Base-by-base conservation (phyloP, 2,329 filamentous ascomycete species). In the Stemphylium lycopersici region DNA sequence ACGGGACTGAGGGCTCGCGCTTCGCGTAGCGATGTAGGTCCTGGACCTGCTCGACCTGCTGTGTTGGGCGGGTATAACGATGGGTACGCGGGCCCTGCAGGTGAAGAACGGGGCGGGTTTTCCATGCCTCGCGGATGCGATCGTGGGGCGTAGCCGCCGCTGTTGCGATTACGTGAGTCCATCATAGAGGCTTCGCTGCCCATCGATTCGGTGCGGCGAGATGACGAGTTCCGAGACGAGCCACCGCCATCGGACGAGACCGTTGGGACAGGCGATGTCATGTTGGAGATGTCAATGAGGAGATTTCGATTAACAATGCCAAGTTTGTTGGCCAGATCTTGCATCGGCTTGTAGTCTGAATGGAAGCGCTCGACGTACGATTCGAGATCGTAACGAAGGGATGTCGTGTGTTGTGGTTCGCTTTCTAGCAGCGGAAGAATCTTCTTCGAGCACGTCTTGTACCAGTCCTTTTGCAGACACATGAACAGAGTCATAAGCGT, bases 401-500 rank as follows among this genome's bases (percentile, higher is more conserved):
- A 74, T 4, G 67, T 72, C 1, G 71, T 74, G 44, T 74, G 71
- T 50, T 72, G 67, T 16, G 72, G 69, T 55, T 72, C 77, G 42
- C 81, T 80, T 48, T 89, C 85, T 4, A 97, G 81, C 2, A 95
- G 85, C 7, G 84, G 83, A 61, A 85, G 87, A 58, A 97, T 84
- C 78, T 96, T 96, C 63, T 90, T 88, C 66, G 90, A 88, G 86
- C 92, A 93, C 34, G 91, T 87, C 51, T 83, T 82, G 71, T 88
- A 93, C 93, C 93, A 99, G 43, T 85, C 83, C 15, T 86, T 83
- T 75, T 97, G 93, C 40, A 96, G 88, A 59, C 89, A 87, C 62
- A 97, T 86, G 68, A 98, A 91, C 66, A 91, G 92, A 52, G 84
- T 85, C 38, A 96, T 81, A 66, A 91, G 93, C 20, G 90, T 88